phyloP scores from a whole-genome alignment of 2,329 filamentous ascomycete species.

The Penicillium sp. region DNA sequence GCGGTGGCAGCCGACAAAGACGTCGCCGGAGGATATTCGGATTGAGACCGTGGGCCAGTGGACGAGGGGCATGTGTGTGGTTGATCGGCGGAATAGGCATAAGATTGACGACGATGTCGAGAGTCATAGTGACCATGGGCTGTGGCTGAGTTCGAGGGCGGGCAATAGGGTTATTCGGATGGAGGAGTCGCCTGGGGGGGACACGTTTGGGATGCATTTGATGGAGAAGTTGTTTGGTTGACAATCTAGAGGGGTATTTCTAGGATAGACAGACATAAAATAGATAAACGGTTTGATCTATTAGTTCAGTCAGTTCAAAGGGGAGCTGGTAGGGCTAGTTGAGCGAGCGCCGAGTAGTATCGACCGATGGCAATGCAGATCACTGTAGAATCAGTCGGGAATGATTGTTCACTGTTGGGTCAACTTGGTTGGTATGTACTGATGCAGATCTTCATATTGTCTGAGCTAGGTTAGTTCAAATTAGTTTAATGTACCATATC shows the following conservation, averaged over 20 bases:
- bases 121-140: slow-evolving; percentile 65
- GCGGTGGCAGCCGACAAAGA: slow-evolving; percentile 43
- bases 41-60: slow-evolving; percentile 90
- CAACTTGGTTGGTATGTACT: neutral
- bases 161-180: slow-evolving; percentile 81
- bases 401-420: neutral
- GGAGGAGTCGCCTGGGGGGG: slow-evolving; percentile 46
- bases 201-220: slow-evolving; percentile 13
- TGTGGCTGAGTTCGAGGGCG: slow-evolving; percentile 69
- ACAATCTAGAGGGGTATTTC: too few species aligned
- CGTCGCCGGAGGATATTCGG: slow-evolving; percentile 71
- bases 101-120: slow-evolving; percentile 48
- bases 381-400: neutral
- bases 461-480: too few species aligned
- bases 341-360: too few species aligned
- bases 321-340: too few species aligned
- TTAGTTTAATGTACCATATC: too few species aligned
- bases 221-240: slow-evolving; percentile 16
- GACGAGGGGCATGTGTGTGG: slow-evolving; percentile 86
- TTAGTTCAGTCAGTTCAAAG: too few species aligned
- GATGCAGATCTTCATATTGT: neutral
- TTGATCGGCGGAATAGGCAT: slow-evolving; percentile 63
- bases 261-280: neutral
- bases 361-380: slow-evolving; percentile 1
- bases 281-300: neutral